These are phyloP conservation scores for Phytophthora capsici DNA, from an alignment of 352 stramenopile genomes.

Conservation along the genomic window DNA sequence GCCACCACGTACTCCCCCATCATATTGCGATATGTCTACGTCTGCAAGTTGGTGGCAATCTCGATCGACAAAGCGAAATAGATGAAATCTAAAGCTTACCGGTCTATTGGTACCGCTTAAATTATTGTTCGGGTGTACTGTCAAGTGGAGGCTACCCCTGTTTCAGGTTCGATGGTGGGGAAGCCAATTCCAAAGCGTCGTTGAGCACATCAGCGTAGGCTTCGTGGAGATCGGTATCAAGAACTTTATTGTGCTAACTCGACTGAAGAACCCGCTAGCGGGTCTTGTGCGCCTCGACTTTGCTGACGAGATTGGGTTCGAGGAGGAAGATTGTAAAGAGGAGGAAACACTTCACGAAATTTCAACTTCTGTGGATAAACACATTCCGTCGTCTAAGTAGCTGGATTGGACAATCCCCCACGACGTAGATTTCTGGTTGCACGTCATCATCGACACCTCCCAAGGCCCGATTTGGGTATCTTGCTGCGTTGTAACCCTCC, in stretches of 20 bases:
- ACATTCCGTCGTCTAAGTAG: too few species aligned
- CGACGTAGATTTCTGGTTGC: too few species aligned
- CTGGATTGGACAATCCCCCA: too few species aligned
- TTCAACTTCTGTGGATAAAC: too few species aligned
- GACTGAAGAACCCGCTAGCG: neutral
- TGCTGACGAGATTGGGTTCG: too few species aligned
- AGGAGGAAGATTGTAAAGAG: too few species aligned
- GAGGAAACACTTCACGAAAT: too few species aligned
- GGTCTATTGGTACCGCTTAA: slow-evolving; percentile 1
- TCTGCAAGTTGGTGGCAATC: neutral
- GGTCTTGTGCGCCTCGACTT: too few species aligned
- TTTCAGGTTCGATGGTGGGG: slow-evolving; percentile 14
- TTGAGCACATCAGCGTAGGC: neutral
- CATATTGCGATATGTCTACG: neutral
- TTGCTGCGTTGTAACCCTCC: too few species aligned
- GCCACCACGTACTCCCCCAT: neutral
- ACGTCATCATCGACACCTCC: too few species aligned
- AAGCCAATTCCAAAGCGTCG: slow-evolving; percentile 1
- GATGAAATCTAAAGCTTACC: slow-evolving; percentile 12
- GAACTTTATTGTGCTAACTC: neutral
- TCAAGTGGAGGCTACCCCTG: slow-evolving; percentile 2
- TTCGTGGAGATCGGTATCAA: neutral
- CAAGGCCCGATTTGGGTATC: too few species aligned
- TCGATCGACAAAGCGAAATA: neutral
- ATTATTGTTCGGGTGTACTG: slow-evolving; percentile 9